Base-by-base conservation (phyloP, 768 basidiomycete genomes). In the Mycena sanguinolenta region DNA sequence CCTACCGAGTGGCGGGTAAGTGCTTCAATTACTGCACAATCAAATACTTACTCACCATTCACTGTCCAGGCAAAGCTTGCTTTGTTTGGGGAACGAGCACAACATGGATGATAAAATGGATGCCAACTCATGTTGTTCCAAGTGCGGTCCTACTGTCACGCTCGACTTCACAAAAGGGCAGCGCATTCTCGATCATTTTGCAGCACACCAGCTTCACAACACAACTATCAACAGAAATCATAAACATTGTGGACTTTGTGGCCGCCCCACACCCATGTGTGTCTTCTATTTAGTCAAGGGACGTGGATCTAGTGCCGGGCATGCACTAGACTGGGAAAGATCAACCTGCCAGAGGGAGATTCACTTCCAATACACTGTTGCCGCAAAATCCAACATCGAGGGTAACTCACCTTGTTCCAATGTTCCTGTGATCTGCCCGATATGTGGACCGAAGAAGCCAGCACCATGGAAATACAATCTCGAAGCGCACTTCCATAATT, bases 401-500 rank as follows among this genome's bases (percentile, higher is more conserved):
- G 32, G 55, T 14, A 27, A 28, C 27, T 59, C 58, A 44, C 58
- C 58, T 2, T 59, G 58, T 19, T 59, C 58, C 5, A 59, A 59
- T 25, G 58, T 59, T 25, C 58, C 58, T 8, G 42, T 59, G 6
- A 28, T 59, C 16, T 59, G 58, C 34, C 38, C 58, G 3, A 30
- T n/a, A 14, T 59, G 58, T 42, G 58, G 58, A n/a, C 39, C 58
- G 14, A 44, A 44, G 27, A 59, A 39, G 44, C 58, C 38, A n/a
- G 58, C 58, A 1, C 2, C 16, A 8, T 59, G 58, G 58, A 59
- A 59, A 17, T 59, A 59, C 25, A 59, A 59, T 25, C 58, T 59
- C 23, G 38, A n/a, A 12, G 12, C 10, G 2, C 58, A 59, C 25
- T 44, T 59, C n/a, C 58, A 39, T 5, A 44, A 23, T 30, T 19